Evolutionary conservation across 2,329 filamentous ascomycete species (phyloP).

Genomic region (Phaeomoniella chlamydospora): DNA sequence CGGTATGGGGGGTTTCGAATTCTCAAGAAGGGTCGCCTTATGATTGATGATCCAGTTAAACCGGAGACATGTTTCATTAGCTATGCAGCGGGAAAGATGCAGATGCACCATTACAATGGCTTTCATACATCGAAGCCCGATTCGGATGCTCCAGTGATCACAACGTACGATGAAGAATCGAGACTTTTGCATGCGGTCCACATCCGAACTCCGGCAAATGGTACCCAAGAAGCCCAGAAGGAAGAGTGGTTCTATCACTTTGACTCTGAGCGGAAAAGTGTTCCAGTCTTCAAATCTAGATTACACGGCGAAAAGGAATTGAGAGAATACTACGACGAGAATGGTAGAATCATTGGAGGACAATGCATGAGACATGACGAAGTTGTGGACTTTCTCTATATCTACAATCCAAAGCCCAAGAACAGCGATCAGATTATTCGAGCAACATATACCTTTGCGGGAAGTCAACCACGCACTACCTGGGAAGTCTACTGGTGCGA

Average conservation of each 20-base stretch:
- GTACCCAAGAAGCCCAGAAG: background rate
- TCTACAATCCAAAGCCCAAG: background rate
- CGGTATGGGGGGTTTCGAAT: background rate
- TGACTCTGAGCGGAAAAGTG: background rate
- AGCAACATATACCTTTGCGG: background rate
- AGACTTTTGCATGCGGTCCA: background rate
- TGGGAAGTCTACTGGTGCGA: background rate
- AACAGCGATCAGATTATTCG: background rate
- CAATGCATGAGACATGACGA: background rate
- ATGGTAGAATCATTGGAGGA: background rate
- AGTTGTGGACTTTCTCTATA: background rate
- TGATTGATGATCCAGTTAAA: background rate
- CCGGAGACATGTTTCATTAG: background rate
- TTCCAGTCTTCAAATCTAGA: background rate
- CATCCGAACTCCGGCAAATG: background rate
- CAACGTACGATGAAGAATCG: background rate
- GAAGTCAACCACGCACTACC: background rate
- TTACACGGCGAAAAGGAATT: background rate
- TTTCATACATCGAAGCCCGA: background rate
- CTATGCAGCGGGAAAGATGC: background rate
- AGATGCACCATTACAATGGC: background rate
- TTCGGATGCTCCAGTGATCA: background rate
- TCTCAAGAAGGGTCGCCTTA: background rate
- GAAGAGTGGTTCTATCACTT: background rate
- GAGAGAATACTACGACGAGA: background rate